phyloP scores from a whole-genome alignment of 2,329 filamentous ascomycete genomes.

The Exophiala mesophila region DNA sequence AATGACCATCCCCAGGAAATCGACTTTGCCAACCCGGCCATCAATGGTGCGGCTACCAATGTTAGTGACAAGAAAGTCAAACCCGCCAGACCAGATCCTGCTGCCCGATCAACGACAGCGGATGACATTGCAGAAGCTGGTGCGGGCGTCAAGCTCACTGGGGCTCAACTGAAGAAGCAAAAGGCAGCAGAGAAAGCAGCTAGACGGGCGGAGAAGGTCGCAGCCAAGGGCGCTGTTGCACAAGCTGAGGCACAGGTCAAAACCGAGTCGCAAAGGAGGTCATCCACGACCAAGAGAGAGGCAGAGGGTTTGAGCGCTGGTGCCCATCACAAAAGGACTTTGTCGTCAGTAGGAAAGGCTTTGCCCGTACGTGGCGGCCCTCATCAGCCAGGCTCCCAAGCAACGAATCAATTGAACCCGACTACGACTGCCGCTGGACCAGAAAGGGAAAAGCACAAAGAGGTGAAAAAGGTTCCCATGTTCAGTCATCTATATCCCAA shows the following conservation, averaged over 20 bases:
- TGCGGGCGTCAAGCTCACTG: slow-evolving; percentile 35
- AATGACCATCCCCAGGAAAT: background rate
- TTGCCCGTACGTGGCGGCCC: slow-evolving; percentile 32
- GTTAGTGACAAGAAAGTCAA: slow-evolving; percentile 9
- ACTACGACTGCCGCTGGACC: slow-evolving; percentile 27
- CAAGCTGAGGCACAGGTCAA: slow-evolving; percentile 29
- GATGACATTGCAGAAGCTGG: slow-evolving; percentile 26
- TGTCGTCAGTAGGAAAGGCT: slow-evolving; percentile 19
- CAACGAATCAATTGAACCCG: slow-evolving; percentile 27
- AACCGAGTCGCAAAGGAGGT: slow-evolving; percentile 23
- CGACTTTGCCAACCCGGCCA: slow-evolving; percentile 2
- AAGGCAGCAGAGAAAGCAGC: slow-evolving; percentile 90
- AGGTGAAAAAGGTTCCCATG: slow-evolving; percentile 62
- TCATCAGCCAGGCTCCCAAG: slow-evolving; percentile 2
- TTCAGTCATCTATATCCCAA: slow-evolving; percentile 81
- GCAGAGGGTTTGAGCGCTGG: slow-evolving; percentile 32
- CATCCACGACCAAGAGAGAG: slow-evolving; percentile 18
- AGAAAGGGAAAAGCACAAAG: slow-evolving; percentile 31
- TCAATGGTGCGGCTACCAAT: background rate
- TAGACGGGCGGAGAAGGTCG: slow-evolving; percentile 64
- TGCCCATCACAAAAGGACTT: slow-evolving; percentile 32
- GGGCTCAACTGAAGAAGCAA: slow-evolving; percentile 78
- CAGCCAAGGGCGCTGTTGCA: slow-evolving; percentile 40
- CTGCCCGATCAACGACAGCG: slow-evolving; percentile 14
- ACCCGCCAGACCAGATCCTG: slow-evolving; percentile 10